A percentile compares a stretch with the other conserved stretches of the same genome.
Evolutionary conservation across 495 filamentous ascomycete genomes (phyloP).

Genomic region (Aspergillus campestris): DNA sequence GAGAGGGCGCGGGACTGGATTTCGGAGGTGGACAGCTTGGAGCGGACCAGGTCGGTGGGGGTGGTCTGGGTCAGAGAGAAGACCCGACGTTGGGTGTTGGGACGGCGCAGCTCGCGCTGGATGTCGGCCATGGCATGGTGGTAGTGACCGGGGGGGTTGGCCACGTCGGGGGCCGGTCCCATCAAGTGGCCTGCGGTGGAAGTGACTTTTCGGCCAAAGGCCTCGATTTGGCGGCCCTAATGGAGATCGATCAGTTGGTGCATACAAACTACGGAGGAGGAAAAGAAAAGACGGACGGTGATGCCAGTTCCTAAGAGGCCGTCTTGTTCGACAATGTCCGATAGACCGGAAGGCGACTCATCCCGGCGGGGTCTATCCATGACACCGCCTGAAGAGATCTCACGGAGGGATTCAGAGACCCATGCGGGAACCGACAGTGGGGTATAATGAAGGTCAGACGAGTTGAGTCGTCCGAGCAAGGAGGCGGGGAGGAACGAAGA

Average conservation of each 20-base stretch:
- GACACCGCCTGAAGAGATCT: slow-evolving; percentile 16
- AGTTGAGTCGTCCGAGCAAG: not conserved
- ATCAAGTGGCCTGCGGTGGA: slow-evolving; percentile 88
- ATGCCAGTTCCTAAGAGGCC: slow-evolving; percentile 45
- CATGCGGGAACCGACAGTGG: slow-evolving; percentile 17
- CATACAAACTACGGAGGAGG: slow-evolving; percentile 1
- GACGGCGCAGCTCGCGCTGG: slow-evolving; percentile 76
- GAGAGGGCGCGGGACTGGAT: slow-evolving; percentile 91
- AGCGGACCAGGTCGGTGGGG: slow-evolving; percentile 86
- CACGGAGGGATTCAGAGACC: slow-evolving; percentile 18
- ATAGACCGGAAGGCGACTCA: slow-evolving; percentile 39
- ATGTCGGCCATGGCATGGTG: slow-evolving; percentile 82
- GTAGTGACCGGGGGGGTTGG: slow-evolving; percentile 48
- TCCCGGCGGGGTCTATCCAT: slow-evolving; percentile 41
- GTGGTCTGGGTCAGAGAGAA: slow-evolving; percentile 82
- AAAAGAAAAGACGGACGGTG: slow-evolving; percentile 31
- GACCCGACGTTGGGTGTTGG: slow-evolving; percentile 75
- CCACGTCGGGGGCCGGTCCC: slow-evolving; percentile 54
- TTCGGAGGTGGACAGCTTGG: slow-evolving; percentile 81
- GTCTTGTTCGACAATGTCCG: slow-evolving; percentile 40
- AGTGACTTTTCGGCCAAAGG: slow-evolving; percentile 90
- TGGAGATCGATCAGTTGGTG: not conserved
- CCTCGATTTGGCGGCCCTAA: slow-evolving; percentile 81
- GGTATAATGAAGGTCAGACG: not conserved
- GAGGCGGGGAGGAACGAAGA: not conserved